Percentiles rank a stretch among this genome's conserved stretches.
phyloP scores from a whole-genome alignment of 2,329 filamentous ascomycete species.

The Penicillium paneum region DNA sequence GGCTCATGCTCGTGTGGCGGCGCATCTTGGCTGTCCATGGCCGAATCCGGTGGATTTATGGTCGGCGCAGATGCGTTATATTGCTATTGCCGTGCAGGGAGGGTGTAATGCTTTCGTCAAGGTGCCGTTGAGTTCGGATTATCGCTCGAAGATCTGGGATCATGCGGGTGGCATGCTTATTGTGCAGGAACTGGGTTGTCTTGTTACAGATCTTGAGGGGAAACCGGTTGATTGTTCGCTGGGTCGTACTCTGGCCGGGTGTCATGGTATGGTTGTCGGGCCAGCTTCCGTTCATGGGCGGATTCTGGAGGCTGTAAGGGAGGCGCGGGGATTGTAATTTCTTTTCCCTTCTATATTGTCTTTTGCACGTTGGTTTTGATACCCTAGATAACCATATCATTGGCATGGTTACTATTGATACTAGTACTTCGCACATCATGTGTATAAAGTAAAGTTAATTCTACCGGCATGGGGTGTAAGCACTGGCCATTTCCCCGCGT shows the following conservation, averaged over 20 bases:
- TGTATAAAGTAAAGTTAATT: background rate
- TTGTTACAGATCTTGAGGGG: slow-evolving; percentile 52
- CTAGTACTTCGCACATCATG: background rate
- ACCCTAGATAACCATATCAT: slow-evolving; percentile 9
- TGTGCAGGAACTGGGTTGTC: slow-evolving; percentile 50
- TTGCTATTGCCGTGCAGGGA: slow-evolving; percentile 49
- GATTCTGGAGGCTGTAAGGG: slow-evolving; percentile 31
- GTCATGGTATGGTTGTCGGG: slow-evolving; percentile 44
- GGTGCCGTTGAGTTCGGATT: slow-evolving; percentile 43
- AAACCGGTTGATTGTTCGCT: slow-evolving; percentile 48
- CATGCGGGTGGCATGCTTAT: slow-evolving; percentile 55
- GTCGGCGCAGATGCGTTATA: slow-evolving; percentile 55
- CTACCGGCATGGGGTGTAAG: background rate
- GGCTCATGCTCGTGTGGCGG: slow-evolving; percentile 39
- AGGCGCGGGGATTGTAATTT: slow-evolving; percentile 19
- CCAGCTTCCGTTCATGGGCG: slow-evolving; percentile 35
- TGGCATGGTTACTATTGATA: slow-evolving; percentile 6
- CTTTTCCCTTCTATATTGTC: slow-evolving; percentile 1
- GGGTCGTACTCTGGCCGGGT: slow-evolving; percentile 40
- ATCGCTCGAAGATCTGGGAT: slow-evolving; percentile 55
- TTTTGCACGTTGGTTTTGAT: slow-evolving; percentile 7
- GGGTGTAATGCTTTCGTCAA: slow-evolving; percentile 51
- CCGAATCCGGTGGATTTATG: slow-evolving; percentile 50
- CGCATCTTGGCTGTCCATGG: slow-evolving; percentile 44
- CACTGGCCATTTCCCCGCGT: slow-evolving; percentile 14